Base-by-base conservation (phyloP, 2,329 filamentous ascomycete species). In the Fusarium denticulatum region DNA sequence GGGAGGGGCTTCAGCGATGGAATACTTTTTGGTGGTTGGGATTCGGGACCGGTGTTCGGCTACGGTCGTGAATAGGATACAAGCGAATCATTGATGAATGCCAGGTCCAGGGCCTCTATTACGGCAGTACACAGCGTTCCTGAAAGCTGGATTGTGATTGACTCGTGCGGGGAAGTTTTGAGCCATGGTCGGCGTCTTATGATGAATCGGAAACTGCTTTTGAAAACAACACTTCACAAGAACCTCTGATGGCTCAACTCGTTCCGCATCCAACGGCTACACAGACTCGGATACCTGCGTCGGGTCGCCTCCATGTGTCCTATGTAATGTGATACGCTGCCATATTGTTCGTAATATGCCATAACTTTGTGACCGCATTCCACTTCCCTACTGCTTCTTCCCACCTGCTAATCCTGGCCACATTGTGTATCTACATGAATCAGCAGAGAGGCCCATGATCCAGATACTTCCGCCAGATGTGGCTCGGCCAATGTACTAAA, bases 11-110 rank as follows among this genome's bases (percentile, higher is more conserved):
- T 75, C 76, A 77, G 76, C 63, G 72, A 75, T 77, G 76, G 74
- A 69, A 75, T 53, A 74, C 63, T 69, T 65, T 67, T 64, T 55
- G 65, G 71, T 73, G 76, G 76, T 77, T 67, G 71, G 74, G 60
- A 60, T 76, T 70, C 63, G 74, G 68, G 76, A 73, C 52, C 58
- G 72, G 59, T 62, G 67, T 42, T 71, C 56, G 71, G 69, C 67
- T 67, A 64, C 74, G 62, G 60, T 61, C 70, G 64, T 75, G 76
- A 70, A 60, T 77, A 76, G 73, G 76, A 70, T 77, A 77, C 72
- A 78, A 77, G 72, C 76, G 76, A 77, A 76, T 77, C 74, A 77
- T 76, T 67, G 76, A 78, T 77, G 74, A 77, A 78, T 78, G 75
- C 58, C 74, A 77, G 76, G 76, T 70, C 72, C 73, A 69, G 75